Base-by-base conservation (phyloP, 768 basidiomycete species). In the Tulasnella sp. region DNA sequence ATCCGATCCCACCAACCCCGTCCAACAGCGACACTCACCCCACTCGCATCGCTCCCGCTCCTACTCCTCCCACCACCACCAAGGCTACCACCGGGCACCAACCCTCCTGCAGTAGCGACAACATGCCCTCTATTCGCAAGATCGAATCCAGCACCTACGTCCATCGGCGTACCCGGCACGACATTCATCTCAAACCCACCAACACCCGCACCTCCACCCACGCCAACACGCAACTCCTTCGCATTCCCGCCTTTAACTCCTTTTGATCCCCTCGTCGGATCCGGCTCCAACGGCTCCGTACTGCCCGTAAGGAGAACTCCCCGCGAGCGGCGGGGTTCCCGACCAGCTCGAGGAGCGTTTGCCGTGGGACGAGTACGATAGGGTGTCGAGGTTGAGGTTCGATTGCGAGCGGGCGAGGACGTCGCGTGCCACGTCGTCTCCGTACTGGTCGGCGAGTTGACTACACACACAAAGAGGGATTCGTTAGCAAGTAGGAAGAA, bases 391-490 rank as follows among this genome's bases (percentile, higher is more conserved):
- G 17, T 42, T 35, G n/a, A 70, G 29, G 69, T 70, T 70, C 16
- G 69, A 70, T 70, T 85, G 83, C 14, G 89, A 89, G 69, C 86
- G 85, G 8, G 83, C 81, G 52, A 89, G 75, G 7, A 87, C 82
- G 63, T 89, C 87, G 40, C 83, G 81, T 12, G 89, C 89, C 22
- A 90, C 84, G 71, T 86, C 85, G 14, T 83, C 81, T 19, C 90
- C 90, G 76, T 90, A 91, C 76, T 89, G 88, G 75, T 88, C 89
- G 0, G 89, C 89, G 40, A 91, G 83, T 83, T 89, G 88, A 74
- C 89, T 90, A 77, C 9, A 40, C 41, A 29, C 47, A 69, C 44
- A 68, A 17, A 14, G 2, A 34, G 72, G 34, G 73, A 64, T 16
- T 5, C 34, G 7, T 16, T 8, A 32, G 9, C 42, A 44, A 14